Evolutionary conservation across 139 green algal genomes (phyloP), one percentile per base, ranked within the genome.

Genomic region (Auxenochlorella pyrenoidosa): DNA sequence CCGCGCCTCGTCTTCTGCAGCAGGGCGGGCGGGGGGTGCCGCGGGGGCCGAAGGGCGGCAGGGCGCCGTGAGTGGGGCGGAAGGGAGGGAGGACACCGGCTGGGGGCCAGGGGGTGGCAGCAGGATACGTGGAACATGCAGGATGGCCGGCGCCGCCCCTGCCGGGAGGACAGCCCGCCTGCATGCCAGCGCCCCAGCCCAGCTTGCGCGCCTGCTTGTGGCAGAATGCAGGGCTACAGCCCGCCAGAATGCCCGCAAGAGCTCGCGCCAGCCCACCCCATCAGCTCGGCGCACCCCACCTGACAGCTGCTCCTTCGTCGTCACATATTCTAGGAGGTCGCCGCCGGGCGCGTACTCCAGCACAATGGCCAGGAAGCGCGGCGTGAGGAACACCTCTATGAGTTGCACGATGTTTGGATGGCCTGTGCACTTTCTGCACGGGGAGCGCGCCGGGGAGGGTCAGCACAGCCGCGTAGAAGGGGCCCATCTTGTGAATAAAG

Each of bases 281-380:
- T n/a, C n/a, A n/a, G n/a, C n/a, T n/a, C n/a, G n/a, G n/a, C n/a
- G 47, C 47, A 54, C 8, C 79, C 15, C 72, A 79, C 80, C 73
- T 51, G 38, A 59, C 30, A 92, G 81, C 13, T 43, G 41, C 28
- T 81, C 88, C 34, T 89, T 87, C 15, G 28, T 41, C 22, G 85
- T 89, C 51, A 94, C 86, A 40, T 88, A 89, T 19, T 94, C 84
- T 54, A 95, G 90, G 43, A 96, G 75, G 90, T 97, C 95, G 16
- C 94, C 93, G 19, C 93, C 93, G 2, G 89, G 54, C 19, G 92
- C 89, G 66, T 89, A 90, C 94, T 97, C 95, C 91, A 97, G 95
- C 51, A 96, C 94, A 71, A 97, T 96, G 59, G 87, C 93, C 47
- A 97, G 89, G 84, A 96, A 88, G 26, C 84, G 90, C 2, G 73